Conservation (phyloP, 805 yeast species). For the Pichia insulana region DNA sequence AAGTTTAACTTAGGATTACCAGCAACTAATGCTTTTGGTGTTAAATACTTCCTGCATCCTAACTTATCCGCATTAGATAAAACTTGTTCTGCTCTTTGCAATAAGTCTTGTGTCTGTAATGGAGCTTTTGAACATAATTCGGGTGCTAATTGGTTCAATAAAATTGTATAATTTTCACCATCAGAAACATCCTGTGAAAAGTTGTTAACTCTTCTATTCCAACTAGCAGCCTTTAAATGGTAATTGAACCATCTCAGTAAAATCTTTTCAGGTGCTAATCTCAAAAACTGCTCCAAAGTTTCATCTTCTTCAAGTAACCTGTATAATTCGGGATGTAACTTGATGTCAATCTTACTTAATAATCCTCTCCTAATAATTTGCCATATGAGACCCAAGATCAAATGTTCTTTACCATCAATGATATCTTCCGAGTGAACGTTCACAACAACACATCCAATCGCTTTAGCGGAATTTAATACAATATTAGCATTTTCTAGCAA, state of each 20-base stretch:
- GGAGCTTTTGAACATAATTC: conserved; percentile 76
- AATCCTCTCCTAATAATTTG: conserved; percentile 96
- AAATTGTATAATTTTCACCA: conserved; percentile 89
- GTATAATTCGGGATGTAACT: conserved; percentile 92
- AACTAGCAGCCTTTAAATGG: conserved; percentile 87
- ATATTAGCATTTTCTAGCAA: conserved; percentile 96
- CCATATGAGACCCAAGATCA: conserved; percentile 89
- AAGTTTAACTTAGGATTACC: conserved; percentile 95
- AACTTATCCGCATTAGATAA: conserved; percentile 81
- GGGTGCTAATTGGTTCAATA: conserved; percentile 83
- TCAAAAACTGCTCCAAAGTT: conserved; percentile 90
- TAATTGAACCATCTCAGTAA: conserved; percentile 95
- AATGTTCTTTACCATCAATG: conserved; percentile 85
- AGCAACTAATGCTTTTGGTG: conserved; percentile 85
- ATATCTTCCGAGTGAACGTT: conserved; percentile 96
- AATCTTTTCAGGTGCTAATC: conserved; percentile 96
- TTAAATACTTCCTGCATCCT: conserved; percentile 88
- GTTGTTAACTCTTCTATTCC: conserved; percentile 78
- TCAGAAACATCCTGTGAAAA: conserved; percentile 84
- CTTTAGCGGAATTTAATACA: conserved; percentile 96
- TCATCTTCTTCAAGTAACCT: conserved; percentile 93
- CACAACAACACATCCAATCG: conserved; percentile 96
- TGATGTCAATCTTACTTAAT: conserved; percentile 89
- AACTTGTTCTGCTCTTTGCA: conserved; percentile 80
- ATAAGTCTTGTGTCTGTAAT: conserved; percentile 63